Conservation (phyloP, 495 filamentous ascomycete species). For the Cercophora samala region DNA sequence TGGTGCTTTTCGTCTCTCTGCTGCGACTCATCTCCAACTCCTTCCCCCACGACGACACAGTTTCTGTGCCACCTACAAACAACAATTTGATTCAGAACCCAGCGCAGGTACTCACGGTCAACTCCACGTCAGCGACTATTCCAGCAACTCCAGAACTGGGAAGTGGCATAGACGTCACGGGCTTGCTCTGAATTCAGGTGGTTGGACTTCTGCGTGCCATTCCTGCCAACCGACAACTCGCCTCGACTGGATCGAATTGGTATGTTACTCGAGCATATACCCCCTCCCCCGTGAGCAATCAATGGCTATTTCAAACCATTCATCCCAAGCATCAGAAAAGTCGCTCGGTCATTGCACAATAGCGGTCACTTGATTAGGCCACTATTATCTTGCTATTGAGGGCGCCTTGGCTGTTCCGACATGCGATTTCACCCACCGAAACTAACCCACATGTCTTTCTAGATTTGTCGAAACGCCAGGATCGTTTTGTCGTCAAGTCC, state of each 20-base stretch:
- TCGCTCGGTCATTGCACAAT: background rate
- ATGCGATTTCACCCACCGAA: background rate
- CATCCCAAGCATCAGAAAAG: background rate
- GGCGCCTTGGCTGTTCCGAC: no score
- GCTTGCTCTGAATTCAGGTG: conserved; percentile 10
- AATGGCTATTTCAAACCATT: no score
- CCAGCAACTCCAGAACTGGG: background rate
- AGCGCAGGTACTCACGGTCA: background rate
- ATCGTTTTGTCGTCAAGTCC: background rate
- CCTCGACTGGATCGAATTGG: conserved; percentile 15
- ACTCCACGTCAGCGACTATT: background rate
- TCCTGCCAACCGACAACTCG: conserved; percentile 17
- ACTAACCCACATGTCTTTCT: background rate
- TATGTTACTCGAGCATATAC: conserved; percentile 11
- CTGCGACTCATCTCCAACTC: no score
- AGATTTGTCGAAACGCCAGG: conserved; percentile 3
- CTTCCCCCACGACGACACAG: background rate
- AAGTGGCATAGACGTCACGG: background rate
- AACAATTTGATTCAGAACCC: background rate
- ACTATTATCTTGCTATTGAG: no score
- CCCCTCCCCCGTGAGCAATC: background rate
- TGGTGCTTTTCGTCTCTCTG: conserved; percentile 2
- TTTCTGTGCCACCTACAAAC: conserved; percentile 5
- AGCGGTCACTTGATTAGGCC: background rate
- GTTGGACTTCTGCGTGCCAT: conserved; percentile 15